These are phyloP conservation scores for Psilocybe cyanescens DNA, from an alignment of 768 basidiomycete species.

Conservation along the genomic window DNA sequence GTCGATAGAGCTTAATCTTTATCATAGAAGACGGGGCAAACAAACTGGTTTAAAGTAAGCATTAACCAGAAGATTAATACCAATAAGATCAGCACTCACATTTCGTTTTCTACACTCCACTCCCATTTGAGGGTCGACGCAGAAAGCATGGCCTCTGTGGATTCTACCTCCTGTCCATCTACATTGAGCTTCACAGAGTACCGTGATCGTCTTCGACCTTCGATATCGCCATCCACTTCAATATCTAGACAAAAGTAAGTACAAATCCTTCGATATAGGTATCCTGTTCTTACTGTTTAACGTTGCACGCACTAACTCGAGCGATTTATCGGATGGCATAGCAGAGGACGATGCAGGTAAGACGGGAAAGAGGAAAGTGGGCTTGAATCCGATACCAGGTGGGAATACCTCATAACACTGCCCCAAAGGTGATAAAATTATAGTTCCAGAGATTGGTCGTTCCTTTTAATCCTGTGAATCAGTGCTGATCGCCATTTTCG, in stretches of 20 bases:
- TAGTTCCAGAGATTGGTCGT: no score
- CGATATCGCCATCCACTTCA: background rate
- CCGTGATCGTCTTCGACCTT: background rate
- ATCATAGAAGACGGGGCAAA: slow-evolving; percentile 2
- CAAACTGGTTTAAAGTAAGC: background rate
- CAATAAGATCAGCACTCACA: background rate
- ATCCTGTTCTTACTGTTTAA: no score
- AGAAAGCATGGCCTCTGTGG: background rate
- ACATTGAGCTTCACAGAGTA: background rate
- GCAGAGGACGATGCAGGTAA: no score
- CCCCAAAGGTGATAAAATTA: no score
- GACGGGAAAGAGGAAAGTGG: no score
- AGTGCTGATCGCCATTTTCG: no score
- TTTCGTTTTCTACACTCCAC: background rate
- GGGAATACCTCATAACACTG: no score
- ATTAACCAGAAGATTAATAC: background rate
- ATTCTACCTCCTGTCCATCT: background rate
- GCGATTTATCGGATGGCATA: no score
- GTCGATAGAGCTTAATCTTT: background rate
- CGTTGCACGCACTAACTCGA: no score
- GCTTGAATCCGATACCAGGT: no score
- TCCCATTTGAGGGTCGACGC: slow-evolving; percentile 1
- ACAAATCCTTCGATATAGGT: background rate
- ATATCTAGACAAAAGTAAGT: background rate
- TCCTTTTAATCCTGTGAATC: no score